These are phyloP conservation scores for Kuraishia cidri DNA, from an alignment of 805 yeast genomes.

Conservation along the genomic window DNA sequence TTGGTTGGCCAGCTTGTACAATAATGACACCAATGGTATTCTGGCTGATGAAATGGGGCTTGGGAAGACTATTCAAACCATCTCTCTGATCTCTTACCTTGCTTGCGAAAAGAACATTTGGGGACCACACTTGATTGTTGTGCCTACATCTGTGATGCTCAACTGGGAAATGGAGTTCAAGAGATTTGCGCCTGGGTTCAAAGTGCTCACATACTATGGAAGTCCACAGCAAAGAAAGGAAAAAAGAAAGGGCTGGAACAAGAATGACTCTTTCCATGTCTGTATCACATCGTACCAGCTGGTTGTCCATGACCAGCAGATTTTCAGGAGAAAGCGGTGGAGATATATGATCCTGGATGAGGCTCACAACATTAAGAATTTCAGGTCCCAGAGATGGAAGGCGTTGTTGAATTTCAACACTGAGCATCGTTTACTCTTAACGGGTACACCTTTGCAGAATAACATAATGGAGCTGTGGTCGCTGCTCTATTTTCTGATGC, in stretches of 20 bases:
- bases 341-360: conserved; percentile 95
- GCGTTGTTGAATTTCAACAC: conserved; percentile 91
- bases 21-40: conserved; percentile 90
- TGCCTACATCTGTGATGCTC: conserved; percentile 94
- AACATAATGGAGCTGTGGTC: conserved; percentile 97
- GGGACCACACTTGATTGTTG: conserved; percentile 98
- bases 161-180: conserved; percentile 99
- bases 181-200: conserved; percentile 96
- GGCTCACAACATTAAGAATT: conserved; percentile 96
- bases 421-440: conserved; percentile 73
- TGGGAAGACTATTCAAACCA: conserved; percentile 95
- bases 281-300: conserved; percentile 96
- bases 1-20: conserved; percentile 93
- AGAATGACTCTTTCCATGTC: conserved; percentile 90
- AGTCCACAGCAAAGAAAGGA: conserved; percentile 95
- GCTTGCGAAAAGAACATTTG: conserved; percentile 92
- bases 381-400: conserved; percentile 95
- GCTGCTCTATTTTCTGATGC: conserved; percentile 89
- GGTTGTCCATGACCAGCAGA: conserved; percentile 95
- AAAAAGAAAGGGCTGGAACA: conserved; percentile 96
- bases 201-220: conserved; percentile 92
- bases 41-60: conserved; percentile 99
- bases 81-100: conserved; percentile 72
- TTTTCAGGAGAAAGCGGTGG: conserved; percentile 90
- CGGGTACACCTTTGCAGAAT: conserved; percentile 97